Evolutionary conservation across 2,329 filamentous ascomycete genomes (phyloP).

Genomic region (Sporothrix protearum): DNA sequence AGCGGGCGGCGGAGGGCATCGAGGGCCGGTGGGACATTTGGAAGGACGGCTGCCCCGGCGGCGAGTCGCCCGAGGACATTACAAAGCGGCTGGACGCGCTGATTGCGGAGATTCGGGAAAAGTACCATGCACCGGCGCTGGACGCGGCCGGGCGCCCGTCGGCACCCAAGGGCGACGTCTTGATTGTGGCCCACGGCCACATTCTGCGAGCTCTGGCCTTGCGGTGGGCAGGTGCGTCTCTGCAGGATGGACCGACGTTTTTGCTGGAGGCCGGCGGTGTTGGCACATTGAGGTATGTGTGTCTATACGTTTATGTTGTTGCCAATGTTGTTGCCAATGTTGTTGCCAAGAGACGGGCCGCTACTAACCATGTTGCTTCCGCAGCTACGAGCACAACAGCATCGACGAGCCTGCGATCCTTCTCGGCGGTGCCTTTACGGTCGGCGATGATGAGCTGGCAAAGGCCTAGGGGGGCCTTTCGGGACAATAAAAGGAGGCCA

Average conservation of each 20-base stretch:
- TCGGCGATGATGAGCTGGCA: constrained; percentile 37
- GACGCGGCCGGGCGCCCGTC: constrained; percentile 45
- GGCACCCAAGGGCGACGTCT: constrained; percentile 54
- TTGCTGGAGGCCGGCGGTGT: constrained; percentile 87
- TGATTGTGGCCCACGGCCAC: constrained; percentile 86
- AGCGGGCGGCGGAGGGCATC: constrained; percentile 55
- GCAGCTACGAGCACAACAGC: constrained; percentile 73
- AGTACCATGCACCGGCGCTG: constrained; percentile 49
- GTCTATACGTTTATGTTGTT: not conserved
- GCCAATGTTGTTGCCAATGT: not conserved
- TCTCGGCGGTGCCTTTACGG: constrained; percentile 67
- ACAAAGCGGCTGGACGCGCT: constrained; percentile 68
- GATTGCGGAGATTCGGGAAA: constrained; percentile 68
- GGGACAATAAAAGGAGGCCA: not conserved
- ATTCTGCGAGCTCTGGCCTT: constrained; percentile 85
- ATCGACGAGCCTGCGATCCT: constrained; percentile 77
- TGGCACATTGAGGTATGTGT: constrained; percentile 67
- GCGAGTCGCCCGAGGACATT: constrained; percentile 75
- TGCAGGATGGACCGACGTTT: constrained; percentile 73
- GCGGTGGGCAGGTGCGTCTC: constrained; percentile 71
- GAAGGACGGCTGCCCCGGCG: constrained; percentile 80
- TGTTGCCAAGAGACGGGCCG: not conserved
- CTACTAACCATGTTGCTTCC: not conserved
- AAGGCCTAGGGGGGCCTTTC: constrained; percentile 10
- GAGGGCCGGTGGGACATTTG: constrained; percentile 74